Evolutionary conservation across 2,329 filamentous ascomycete species (phyloP).

Genomic region (Balansia obtecta): DNA sequence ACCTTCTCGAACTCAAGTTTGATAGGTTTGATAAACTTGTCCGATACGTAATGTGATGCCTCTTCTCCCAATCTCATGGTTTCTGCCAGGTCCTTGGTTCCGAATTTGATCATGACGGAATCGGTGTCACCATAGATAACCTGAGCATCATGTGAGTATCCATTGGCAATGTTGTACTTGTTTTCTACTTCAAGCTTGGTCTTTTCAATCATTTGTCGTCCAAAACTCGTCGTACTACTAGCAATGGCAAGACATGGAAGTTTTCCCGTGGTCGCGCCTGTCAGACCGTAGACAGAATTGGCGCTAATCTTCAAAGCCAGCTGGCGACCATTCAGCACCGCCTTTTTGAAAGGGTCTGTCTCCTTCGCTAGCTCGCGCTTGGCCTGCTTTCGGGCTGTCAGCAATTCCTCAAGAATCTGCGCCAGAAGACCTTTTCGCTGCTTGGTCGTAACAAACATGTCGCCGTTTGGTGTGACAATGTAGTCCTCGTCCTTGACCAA

Average conservation of each 20-base stretch:
- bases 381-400: conserved; percentile 85
- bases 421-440: conserved; percentile 84
- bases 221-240: conserved; percentile 93
- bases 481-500: conserved; percentile 88
- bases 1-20: conserved; percentile 99
- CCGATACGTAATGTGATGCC: conserved; percentile 75
- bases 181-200: conserved; percentile 93
- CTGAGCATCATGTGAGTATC: conserved; percentile 86
- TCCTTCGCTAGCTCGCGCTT: conserved; percentile 82
- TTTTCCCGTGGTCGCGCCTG: conserved; percentile 91
- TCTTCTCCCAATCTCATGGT: conserved; percentile 95
- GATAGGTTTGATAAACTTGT: conserved; percentile 91
- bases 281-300: conserved; percentile 96
- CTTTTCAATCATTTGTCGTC: conserved; percentile 97
- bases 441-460: conserved; percentile 81
- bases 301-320: conserved; percentile 92
- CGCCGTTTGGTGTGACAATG: conserved; percentile 87
- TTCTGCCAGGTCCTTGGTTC: conserved; percentile 71
- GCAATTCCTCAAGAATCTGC: conserved; percentile 88
- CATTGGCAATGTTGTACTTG: conserved; percentile 83
- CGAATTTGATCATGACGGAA: conserved; percentile 99
- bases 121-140: conserved; percentile 99
- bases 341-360: conserved; percentile 94
- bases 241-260: conserved; percentile 90
- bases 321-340: conserved; percentile 93